These are phyloP conservation scores for Ulmus americana DNA, from an alignment of 331 rosid species.

Conservation along the genomic window DNA sequence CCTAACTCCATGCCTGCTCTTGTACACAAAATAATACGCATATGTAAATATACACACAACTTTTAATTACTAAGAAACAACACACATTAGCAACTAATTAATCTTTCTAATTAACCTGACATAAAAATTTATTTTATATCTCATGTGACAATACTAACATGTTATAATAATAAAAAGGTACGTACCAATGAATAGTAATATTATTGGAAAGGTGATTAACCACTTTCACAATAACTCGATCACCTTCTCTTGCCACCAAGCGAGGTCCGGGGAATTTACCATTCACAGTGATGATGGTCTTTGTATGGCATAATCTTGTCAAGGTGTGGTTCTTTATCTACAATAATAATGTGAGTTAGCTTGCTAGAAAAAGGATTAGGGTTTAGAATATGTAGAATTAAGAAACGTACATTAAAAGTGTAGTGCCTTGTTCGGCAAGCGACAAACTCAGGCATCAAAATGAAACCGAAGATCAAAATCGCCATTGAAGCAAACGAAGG, in stretches of 20 bases:
- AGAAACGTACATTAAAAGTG: slow-evolving; percentile 53
- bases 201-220: slow-evolving; percentile 57
- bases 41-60: too few relatives aligned
- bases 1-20: slow-evolving; percentile 66
- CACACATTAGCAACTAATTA: neutral
- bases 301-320: slow-evolving; percentile 69
- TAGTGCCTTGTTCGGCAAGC: slow-evolving; percentile 57
- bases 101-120: neutral
- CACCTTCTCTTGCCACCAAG: slow-evolving; percentile 79
- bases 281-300: slow-evolving; percentile 57
- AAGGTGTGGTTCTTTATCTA: slow-evolving; percentile 55
- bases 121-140: neutral
- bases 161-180: neutral
- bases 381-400: neutral
- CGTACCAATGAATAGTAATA: slow-evolving; percentile 69
- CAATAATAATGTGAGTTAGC: neutral
- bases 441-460: slow-evolving; percentile 38
- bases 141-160: neutral
- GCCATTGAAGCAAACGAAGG: slow-evolving; percentile 27
- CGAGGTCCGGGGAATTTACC: slow-evolving; percentile 64
- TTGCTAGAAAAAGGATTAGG: neutral
- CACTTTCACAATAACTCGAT: slow-evolving; percentile 53
- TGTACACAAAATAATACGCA: neutral
- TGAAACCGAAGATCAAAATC: slow-evolving; percentile 34
- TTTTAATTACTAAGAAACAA: neutral